Conservation (phyloP, 441 rosid species). For the Adansonia grandidieri region DNA sequence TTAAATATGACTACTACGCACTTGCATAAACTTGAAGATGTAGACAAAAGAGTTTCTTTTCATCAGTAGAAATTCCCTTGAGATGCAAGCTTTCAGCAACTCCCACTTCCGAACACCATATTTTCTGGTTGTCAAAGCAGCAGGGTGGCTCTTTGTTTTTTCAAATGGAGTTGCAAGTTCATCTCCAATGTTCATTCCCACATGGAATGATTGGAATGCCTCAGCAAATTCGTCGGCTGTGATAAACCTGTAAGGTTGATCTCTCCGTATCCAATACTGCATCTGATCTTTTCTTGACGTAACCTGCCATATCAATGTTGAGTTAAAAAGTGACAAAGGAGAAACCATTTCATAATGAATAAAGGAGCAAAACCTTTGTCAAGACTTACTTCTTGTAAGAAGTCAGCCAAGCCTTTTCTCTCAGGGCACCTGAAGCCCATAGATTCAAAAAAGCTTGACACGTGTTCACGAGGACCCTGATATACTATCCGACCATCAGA, state of each 20-base stretch:
- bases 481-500: slow-evolving; percentile 78
- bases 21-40: slow-evolving; percentile 74
- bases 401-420: slow-evolving; percentile 87
- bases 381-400: slow-evolving; percentile 63
- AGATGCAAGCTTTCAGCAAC: slow-evolving; percentile 64
- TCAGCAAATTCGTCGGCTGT: slow-evolving; percentile 66
- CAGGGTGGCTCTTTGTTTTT: slow-evolving; percentile 67
- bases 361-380: background rate
- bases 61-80: slow-evolving; percentile 82
- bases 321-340: slow-evolving; percentile 15
- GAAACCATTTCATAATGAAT: background rate
- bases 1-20: slow-evolving; percentile 29
- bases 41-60: slow-evolving; percentile 89
- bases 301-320: slow-evolving; percentile 50
- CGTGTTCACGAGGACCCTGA: slow-evolving; percentile 82
- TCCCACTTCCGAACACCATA: slow-evolving; percentile 69
- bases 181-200: slow-evolving; percentile 54
- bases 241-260: slow-evolving; percentile 67
- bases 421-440: slow-evolving; percentile 90
- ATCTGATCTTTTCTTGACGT: slow-evolving; percentile 87
- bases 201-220: slow-evolving; percentile 71
- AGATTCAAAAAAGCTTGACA: slow-evolving; percentile 67
- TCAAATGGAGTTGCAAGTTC: slow-evolving; percentile 68
- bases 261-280: slow-evolving; percentile 71
- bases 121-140: slow-evolving; percentile 65